Percentiles rank a stretch among this genome's conserved stretches.
Evolutionary conservation across 805 yeast genomes (phyloP).

Genomic region (Wickerhamiella azymoides): DNA sequence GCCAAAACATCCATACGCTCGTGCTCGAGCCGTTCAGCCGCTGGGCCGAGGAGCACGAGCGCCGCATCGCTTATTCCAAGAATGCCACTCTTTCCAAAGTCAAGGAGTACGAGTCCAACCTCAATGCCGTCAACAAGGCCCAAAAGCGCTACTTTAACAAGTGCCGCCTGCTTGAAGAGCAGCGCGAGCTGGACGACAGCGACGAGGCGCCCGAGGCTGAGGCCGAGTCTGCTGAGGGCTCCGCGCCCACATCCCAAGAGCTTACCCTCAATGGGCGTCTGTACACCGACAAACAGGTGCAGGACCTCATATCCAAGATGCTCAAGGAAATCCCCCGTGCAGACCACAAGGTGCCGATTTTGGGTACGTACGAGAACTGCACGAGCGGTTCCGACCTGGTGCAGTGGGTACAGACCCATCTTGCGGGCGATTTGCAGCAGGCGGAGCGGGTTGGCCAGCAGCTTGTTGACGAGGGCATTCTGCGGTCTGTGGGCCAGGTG

Average conservation of each 20-base stretch:
- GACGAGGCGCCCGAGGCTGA: slow-evolving; percentile 7
- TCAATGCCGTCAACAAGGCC: slow-evolving; percentile 36
- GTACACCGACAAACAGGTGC: slow-evolving; percentile 29
- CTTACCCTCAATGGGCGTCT: slow-evolving; percentile 22
- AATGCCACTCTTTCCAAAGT: slow-evolving; percentile 37
- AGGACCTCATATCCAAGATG: slow-evolving; percentile 31
- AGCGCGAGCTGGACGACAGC: slow-evolving; percentile 24
- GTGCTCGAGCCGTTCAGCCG: slow-evolving; percentile 58
- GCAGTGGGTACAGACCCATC: slow-evolving; percentile 36
- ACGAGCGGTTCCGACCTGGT: slow-evolving; percentile 49
- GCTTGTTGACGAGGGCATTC: slow-evolving; percentile 43
- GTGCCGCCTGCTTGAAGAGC: slow-evolving; percentile 60
- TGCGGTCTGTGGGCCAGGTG: slow-evolving; percentile 51
- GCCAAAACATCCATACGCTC: slow-evolving; percentile 42
- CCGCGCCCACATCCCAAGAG: slow-evolving; percentile 18
- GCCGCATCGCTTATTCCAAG: slow-evolving; percentile 50
- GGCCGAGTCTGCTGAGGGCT: neutral
- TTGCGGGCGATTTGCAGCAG: slow-evolving; percentile 28
- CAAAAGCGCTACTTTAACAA: slow-evolving; percentile 64
- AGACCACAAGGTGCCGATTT: slow-evolving; percentile 48
- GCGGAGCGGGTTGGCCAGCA: slow-evolving; percentile 69
- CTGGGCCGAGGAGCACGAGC: slow-evolving; percentile 64
- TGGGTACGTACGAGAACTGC: slow-evolving; percentile 53
- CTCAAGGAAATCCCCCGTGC: slow-evolving; percentile 38
- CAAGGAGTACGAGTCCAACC: slow-evolving; percentile 37